Percentiles rank a stretch among this genome's conserved stretches.
Evolutionary conservation across 768 basidiomycete genomes (phyloP).

Genomic region (Termitomyces sp.): DNA sequence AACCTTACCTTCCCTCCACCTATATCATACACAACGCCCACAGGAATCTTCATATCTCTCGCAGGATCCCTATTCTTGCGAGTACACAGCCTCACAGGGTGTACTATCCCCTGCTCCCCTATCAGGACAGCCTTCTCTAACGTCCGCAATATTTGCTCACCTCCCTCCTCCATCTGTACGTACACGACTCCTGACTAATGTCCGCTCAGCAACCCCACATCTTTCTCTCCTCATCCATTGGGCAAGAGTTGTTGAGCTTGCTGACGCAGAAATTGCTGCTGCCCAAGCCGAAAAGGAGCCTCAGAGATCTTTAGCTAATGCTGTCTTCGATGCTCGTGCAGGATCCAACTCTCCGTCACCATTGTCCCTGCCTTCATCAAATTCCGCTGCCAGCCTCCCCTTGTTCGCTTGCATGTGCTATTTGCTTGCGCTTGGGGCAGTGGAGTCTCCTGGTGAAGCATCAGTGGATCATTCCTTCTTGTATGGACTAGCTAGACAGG

Average conservation of each 20-base stretch:
- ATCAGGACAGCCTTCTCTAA: conserved; percentile 22
- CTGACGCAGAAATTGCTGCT: conserved; percentile 4
- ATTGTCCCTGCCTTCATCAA: background rate
- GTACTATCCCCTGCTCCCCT: conserved; percentile 12
- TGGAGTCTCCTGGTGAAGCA: conserved; percentile 9
- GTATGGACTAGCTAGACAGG: conserved; percentile 34
- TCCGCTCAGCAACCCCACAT: conserved; percentile 21
- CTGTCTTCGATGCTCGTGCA: conserved; percentile 7
- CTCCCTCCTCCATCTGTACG: conserved; percentile 28
- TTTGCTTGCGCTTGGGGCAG: conserved; percentile 55
- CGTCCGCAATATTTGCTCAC: conserved; percentile 28
- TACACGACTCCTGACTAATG: conserved; percentile 22
- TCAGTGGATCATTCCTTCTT: conserved; percentile 23
- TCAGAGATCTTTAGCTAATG: conserved; percentile 6
- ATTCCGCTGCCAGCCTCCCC: conserved; percentile 22
- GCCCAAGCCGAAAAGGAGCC: conserved; percentile 5
- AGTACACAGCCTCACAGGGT: background rate
- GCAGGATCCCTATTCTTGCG: background rate
- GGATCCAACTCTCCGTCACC: conserved; percentile 1
- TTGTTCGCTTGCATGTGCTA: conserved; percentile 61
- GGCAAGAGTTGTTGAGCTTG: conserved; percentile 9
- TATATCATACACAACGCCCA: conserved; percentile 7
- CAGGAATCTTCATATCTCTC: background rate
- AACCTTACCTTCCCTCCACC: conserved; percentile 11
- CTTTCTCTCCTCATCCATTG: conserved; percentile 21